Evolutionary conservation across 495 filamentous ascomycete genomes (phyloP).

Genomic region (Podospora fimiseda): DNA sequence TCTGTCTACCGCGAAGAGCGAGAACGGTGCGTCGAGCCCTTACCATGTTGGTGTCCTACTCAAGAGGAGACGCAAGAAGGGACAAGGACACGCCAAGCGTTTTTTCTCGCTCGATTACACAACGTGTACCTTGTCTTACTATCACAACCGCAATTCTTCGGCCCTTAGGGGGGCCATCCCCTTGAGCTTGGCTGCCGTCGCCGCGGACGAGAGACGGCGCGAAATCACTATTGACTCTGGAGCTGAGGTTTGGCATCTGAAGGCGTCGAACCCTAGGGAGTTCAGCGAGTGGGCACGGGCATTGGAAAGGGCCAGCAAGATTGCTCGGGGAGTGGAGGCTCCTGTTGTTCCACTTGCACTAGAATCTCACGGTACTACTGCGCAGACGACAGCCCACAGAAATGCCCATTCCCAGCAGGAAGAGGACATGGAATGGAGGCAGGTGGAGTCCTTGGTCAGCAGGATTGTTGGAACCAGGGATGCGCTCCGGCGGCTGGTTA

Average conservation of each 20-base stretch:
- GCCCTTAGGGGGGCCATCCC: constrained; percentile 88
- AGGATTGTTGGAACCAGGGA: constrained; percentile 82
- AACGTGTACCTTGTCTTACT: constrained; percentile 88
- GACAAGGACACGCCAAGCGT: constrained; percentile 85
- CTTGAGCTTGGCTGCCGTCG: constrained; percentile 80
- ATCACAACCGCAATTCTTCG: constrained; percentile 85
- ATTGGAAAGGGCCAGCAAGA: constrained; percentile 67
- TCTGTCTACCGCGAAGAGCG: constrained; percentile 28
- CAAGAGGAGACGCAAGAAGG: constrained; percentile 85
- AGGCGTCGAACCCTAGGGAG: constrained; percentile 70
- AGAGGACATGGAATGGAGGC: constrained; percentile 79
- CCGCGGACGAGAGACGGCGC: constrained; percentile 74
- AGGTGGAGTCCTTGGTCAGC: constrained; percentile 74
- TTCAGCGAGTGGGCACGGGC: constrained; percentile 83
- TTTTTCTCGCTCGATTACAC: constrained; percentile 94
- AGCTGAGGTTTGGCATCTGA: constrained; percentile 95
- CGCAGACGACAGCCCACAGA: constrained; percentile 15
- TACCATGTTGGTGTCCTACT: constrained; percentile 77
- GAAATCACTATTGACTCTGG: constrained; percentile 97
- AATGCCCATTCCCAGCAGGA: constrained; percentile 30
- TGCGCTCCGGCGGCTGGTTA: constrained; percentile 74
- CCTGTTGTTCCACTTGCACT: constrained; percentile 21
- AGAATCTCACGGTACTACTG: constrained; percentile 8
- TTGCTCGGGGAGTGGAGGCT: constrained; percentile 42
- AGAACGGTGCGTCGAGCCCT: constrained; percentile 22